phyloP scores from a whole-genome alignment of 805 yeast species.

The Candida parachauliodes region DNA sequence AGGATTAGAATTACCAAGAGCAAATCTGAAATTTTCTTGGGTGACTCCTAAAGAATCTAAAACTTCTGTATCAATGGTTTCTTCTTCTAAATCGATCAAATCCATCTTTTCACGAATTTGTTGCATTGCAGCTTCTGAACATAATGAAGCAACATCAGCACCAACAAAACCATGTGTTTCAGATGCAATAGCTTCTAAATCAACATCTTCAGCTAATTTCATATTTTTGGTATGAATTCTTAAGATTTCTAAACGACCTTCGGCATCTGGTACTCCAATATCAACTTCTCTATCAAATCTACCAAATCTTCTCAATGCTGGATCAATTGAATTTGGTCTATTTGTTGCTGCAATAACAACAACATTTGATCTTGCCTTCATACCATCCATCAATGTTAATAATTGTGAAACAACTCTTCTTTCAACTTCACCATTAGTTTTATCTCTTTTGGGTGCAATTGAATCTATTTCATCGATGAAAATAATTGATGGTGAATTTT shows the following conservation, averaged over 20 bases:
- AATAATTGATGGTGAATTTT: conserved; percentile 95
- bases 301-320: conserved; percentile 82
- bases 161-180: conserved; percentile 99
- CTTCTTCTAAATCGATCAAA: conserved; percentile 91
- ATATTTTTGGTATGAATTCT: conserved; percentile 98
- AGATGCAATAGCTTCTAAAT: conserved; percentile 89
- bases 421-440: conserved; percentile 99
- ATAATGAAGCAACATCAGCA: conserved; percentile 95
- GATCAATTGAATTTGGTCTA: conserved; percentile 82
- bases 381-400: conserved; percentile 98
- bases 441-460: conserved; percentile 99
- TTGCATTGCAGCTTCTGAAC: conserved; percentile 99
- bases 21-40: conserved; percentile 98
- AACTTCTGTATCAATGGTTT: conserved; percentile 95
- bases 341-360: conserved; percentile 98
- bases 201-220: conserved; percentile 94
- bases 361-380: conserved; percentile 98
- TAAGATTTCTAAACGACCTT: conserved; percentile 94
- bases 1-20: conserved; percentile 96
- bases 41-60: conserved; percentile 96
- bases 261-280: conserved; percentile 94
- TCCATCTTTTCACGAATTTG: conserved; percentile 99
- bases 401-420: conserved; percentile 98
- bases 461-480: conserved; percentile 99
- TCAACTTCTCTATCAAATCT: conserved; percentile 85